Evolutionary conservation across 345 rosid genomes (phyloP).

Genomic region (Dimocarpus longan): DNA sequence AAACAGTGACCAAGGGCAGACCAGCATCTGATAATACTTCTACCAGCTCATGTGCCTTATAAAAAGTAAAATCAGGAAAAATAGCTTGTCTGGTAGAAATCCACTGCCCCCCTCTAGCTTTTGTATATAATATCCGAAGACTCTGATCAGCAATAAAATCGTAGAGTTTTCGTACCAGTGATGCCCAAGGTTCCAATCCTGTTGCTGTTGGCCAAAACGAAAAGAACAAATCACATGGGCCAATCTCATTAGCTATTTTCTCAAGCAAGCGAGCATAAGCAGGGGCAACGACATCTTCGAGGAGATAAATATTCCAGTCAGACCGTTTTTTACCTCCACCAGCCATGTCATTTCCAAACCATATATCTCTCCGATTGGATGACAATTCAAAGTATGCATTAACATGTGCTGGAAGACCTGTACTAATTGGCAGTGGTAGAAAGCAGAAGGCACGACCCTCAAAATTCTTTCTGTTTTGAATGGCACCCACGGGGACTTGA

Average conservation of each 20-base stretch:
- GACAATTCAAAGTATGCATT: conserved; percentile 96
- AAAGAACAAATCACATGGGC: conserved; percentile 77
- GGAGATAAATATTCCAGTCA: conserved; percentile 90
- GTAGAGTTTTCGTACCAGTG: conserved; percentile 72
- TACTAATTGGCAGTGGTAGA: conserved; percentile 82
- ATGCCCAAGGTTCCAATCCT: conserved; percentile 90
- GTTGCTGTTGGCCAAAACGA: conserved; percentile 80
- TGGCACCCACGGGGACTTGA: conserved; percentile 49
- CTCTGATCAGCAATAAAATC: conserved; percentile 63
- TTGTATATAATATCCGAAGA: conserved; percentile 76
- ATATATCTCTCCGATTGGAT: conserved; percentile 94
- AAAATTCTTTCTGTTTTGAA: conserved; percentile 52
- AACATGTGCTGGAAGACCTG: conserved; percentile 89
- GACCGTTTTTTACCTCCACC: conserved; percentile 94
- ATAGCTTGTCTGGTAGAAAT: conserved; percentile 86
- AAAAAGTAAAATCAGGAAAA: conserved; percentile 82
- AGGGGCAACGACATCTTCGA: conserved; percentile 80
- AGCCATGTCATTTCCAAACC: conserved; percentile 99
- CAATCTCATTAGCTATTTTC: conserved; percentile 75
- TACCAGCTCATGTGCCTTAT: conserved; percentile 62
- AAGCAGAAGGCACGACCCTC: conserved; percentile 97
- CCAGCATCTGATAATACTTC: conserved; percentile 86
- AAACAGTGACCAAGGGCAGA: conserved; percentile 66
- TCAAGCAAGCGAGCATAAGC: conserved; percentile 93
- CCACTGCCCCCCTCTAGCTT: conserved; percentile 96